Evolutionary conservation across 2,329 filamentous ascomycete genomes (phyloP).

Genomic region (Pseudocercospora fijiensis): DNA sequence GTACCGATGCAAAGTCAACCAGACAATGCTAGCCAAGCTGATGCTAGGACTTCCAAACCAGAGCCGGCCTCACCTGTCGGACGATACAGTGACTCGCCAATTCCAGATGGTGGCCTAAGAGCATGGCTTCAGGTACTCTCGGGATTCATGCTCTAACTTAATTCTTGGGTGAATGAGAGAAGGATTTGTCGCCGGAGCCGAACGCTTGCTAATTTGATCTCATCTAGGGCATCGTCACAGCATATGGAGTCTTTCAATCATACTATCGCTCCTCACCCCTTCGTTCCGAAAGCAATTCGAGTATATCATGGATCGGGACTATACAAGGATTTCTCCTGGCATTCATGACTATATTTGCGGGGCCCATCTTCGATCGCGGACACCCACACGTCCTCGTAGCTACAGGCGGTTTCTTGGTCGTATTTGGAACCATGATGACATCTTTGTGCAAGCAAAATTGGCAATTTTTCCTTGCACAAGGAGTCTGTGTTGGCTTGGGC

Average conservation of each 20-base stretch:
- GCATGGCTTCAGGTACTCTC: slow-evolving; percentile 50
- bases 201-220: not conserved
- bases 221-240: slow-evolving; percentile 17
- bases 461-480: slow-evolving; percentile 55
- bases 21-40: too few relatives aligned
- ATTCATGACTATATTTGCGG: slow-evolving; percentile 49
- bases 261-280: slow-evolving; percentile 45
- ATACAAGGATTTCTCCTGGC: slow-evolving; percentile 52
- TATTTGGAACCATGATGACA: slow-evolving; percentile 56
- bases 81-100: slow-evolving; percentile 1
- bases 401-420: slow-evolving; percentile 52
- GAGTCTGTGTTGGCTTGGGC: slow-evolving; percentile 42
- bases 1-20: too few relatives aligned
- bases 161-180: slow-evolving; percentile 25
- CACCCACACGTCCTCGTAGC: slow-evolving; percentile 43
- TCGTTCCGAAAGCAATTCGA: not conserved
- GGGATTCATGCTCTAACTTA: slow-evolving; percentile 48
- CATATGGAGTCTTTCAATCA: slow-evolving; percentile 46
- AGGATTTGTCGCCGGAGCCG: not conserved
- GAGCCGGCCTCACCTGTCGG: too few relatives aligned
- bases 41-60: too few relatives aligned
- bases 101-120: slow-evolving; percentile 44
- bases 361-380: slow-evolving; percentile 53
- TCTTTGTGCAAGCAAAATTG: slow-evolving; percentile 52
- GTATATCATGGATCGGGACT: slow-evolving; percentile 53